Conservation (phyloP, 1,284 basidiomycete genomes). For the Ustilago loliicola region DNA sequence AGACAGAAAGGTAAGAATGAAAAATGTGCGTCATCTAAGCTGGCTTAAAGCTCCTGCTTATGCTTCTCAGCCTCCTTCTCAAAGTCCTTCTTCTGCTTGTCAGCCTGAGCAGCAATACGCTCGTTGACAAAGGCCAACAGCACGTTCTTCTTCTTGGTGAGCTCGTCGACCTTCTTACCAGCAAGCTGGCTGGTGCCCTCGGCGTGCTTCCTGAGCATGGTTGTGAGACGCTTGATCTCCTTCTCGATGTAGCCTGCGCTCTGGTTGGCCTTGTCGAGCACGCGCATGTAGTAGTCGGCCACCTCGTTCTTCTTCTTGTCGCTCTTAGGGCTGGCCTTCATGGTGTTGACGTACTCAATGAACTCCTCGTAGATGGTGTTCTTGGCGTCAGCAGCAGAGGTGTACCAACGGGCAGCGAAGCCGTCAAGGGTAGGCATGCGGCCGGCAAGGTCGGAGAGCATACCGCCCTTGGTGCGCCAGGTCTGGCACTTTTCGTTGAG, state of each 20-base stretch:
- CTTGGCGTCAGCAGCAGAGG: conserved; percentile 73
- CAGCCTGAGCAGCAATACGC: conserved; percentile 52
- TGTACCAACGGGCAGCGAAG: conserved; percentile 83
- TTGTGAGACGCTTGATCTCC: conserved; percentile 80
- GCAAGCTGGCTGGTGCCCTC: conserved; percentile 73
- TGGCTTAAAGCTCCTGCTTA: conserved; percentile 44
- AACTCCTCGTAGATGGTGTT: conserved; percentile 77
- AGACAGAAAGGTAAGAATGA: too few relatives aligned
- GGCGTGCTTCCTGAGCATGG: conserved; percentile 80
- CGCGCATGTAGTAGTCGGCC: conserved; percentile 83
- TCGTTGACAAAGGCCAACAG: conserved; percentile 78
- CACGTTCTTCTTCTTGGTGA: conserved; percentile 91
- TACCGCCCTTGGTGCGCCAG: conserved; percentile 83
- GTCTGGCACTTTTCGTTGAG: conserved; percentile 90
- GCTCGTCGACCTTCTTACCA: conserved; percentile 87
- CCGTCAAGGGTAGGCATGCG: conserved; percentile 82
- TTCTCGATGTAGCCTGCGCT: conserved; percentile 83
- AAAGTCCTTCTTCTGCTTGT: conserved; percentile 46
- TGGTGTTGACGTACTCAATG: conserved; percentile 69
- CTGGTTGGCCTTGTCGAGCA: conserved; percentile 88
- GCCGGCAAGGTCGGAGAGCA: conserved; percentile 84
- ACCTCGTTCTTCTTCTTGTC: conserved; percentile 71
- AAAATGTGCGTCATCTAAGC: too few relatives aligned
- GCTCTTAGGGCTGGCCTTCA: conserved; percentile 54
- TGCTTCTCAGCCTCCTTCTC: conserved; percentile 40